These are phyloP conservation scores for Brassica hybrid DNA, from an alignment of 441 rosid genomes.

Conservation along the genomic window DNA sequence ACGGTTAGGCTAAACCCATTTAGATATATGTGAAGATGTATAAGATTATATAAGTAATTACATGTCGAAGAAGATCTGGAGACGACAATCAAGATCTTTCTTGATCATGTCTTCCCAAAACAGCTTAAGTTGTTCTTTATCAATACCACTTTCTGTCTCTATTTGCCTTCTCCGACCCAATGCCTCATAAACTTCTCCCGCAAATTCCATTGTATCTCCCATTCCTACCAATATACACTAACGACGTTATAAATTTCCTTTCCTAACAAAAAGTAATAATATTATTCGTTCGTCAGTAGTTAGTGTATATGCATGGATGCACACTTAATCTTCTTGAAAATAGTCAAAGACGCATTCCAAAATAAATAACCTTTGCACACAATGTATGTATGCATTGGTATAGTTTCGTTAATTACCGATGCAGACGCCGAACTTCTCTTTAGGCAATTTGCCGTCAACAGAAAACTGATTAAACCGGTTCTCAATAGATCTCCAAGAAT, in stretches of 20 bases:
- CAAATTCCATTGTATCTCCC: slow-evolving; percentile 86
- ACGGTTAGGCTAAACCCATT: slow-evolving; percentile 2
- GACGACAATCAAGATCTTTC: slow-evolving; percentile 77
- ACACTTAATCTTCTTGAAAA: neutral
- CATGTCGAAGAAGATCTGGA: slow-evolving; percentile 96
- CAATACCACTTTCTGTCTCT: slow-evolving; percentile 57
- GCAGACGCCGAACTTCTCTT: slow-evolving; percentile 77
- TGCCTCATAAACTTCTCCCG: slow-evolving; percentile 73
- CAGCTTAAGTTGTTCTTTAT: slow-evolving; percentile 60
- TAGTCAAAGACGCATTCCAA: too few species aligned
- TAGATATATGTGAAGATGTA: neutral
- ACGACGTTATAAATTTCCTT: neutral
- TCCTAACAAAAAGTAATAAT: neutral
- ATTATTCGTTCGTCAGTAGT: neutral
- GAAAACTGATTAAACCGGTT: slow-evolving; percentile 68
- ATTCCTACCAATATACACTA: slow-evolving; percentile 53
- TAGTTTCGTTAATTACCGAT: slow-evolving; percentile 54
- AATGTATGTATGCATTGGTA: neutral
- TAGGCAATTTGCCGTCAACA: slow-evolving; percentile 53
- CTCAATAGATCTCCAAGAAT: slow-evolving; percentile 81
- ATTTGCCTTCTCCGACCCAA: slow-evolving; percentile 72
- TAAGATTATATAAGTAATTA: slow-evolving; percentile 37
- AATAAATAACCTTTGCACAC: neutral
- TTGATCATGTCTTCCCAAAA: slow-evolving; percentile 92
- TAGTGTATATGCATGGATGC: neutral